Evolutionary conservation across 257 asterid genomes (phyloP), one percentile per base, ranked within the genome.

Genomic region (Capsicum baccatum): DNA sequence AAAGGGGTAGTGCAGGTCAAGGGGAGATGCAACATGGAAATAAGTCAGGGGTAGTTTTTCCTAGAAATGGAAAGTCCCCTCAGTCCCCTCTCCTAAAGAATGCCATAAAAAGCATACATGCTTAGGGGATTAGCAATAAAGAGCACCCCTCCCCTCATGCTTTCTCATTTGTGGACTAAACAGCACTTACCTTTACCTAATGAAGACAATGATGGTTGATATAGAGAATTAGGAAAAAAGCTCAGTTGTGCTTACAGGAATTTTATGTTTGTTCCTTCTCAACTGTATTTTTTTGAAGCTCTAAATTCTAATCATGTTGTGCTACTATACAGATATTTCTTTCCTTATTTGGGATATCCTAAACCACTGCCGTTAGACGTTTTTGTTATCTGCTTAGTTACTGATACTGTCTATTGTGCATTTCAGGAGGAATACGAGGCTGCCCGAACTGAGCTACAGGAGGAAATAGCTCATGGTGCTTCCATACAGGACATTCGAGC

Each of bases 351-450:
- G 33, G 8, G 82, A 78, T 78, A 14, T 26, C 33, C 82, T 26
- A 78, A 71, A 6, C 33, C 64, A 78, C 8, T 78, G 47, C 13
- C 3, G 4, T 54, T 76, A 52, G 50, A 54, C 26, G 10, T 14
- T 80, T 74, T 16, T 71, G 35, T 54, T 52, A n/a, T 63, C 76
- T 55, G 26, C 71, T 21, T 56, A 44, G 52, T 74, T 54, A 26
- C 50, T 14, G 64, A 26, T 78, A 33, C 64, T 78, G 19, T 54
- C 16, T 33, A 48, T 54, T 78, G 9, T 78, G 82, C 16, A 35
- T 59, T 69, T 54, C 68, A 96, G 99, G 96, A 88, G 89, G 99
- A 94, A 90, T 96, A 91, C 76, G 99, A 96, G 91, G 99, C 97
- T 2, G 98, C 99, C 86, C 91, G 99, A 86, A 87, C 57, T 89